These are phyloP conservation scores for Ophiostoma triangulosporum DNA, from an alignment of 2,329 filamentous ascomycete species.

Conservation along the genomic window DNA sequence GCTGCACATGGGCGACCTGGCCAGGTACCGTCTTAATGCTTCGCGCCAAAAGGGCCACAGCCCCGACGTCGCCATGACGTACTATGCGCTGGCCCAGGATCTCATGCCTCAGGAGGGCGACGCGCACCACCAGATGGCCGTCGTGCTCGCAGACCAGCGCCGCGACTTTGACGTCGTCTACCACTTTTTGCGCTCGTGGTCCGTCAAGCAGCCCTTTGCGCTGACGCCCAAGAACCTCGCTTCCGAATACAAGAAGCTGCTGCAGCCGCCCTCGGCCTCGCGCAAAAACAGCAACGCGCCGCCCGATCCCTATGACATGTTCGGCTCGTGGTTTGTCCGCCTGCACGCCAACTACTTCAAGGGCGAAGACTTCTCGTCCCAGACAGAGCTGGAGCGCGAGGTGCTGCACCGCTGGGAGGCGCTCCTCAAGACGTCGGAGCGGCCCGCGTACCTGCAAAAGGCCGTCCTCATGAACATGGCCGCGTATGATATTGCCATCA, in stretches of 20 bases:
- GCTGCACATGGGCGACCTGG: constrained; percentile 79
- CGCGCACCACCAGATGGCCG: constrained; percentile 81
- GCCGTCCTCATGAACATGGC: constrained; percentile 78
- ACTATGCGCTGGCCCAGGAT: constrained; percentile 70
- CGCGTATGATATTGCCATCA: constrained; percentile 57
- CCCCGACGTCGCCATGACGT: constrained; percentile 68
- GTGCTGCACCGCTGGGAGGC: constrained; percentile 66
- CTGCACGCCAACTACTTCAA: constrained; percentile 77
- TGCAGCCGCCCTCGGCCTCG: constrained; percentile 20
- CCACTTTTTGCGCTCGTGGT: constrained; percentile 73
- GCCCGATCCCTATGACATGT: constrained; percentile 46
- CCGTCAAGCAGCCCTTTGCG: constrained; percentile 59
- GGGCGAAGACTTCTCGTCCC: constrained; percentile 58
- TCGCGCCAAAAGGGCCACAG: constrained; percentile 58
- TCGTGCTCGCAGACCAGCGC: constrained; percentile 66
- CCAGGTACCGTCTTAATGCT: constrained; percentile 63
- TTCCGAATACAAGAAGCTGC: constrained; percentile 54
- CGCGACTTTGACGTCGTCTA: constrained; percentile 71
- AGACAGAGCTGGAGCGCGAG: constrained; percentile 73
- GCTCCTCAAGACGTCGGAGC: constrained; percentile 54
- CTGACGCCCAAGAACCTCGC: constrained; percentile 65
- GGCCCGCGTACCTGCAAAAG: constrained; percentile 56
- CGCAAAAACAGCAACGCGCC: constrained; percentile 16
- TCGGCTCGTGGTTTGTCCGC: constrained; percentile 71
- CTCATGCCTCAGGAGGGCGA: constrained; percentile 67